phyloP scores from a whole-genome alignment of 1,284 basidiomycete species.

The Leccinum pachyderme region DNA sequence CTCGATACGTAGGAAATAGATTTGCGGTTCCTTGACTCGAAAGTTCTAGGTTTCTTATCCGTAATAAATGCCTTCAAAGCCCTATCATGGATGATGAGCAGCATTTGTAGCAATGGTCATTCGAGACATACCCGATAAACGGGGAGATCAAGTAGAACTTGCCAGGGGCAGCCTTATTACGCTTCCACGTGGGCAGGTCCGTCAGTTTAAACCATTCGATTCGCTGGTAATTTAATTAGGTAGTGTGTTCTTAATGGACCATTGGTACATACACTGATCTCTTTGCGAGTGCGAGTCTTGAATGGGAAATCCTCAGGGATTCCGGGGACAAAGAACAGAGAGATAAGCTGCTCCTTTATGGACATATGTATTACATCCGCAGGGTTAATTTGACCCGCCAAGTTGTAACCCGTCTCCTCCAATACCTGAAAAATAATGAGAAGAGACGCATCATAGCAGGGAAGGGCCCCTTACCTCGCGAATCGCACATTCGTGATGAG shows the following conservation, averaged over 20 bases:
- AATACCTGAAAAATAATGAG: slow-evolving; percentile 58
- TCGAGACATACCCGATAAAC: slow-evolving; percentile 77
- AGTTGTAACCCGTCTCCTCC: slow-evolving; percentile 93
- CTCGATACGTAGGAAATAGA: slow-evolving; percentile 19
- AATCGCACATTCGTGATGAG: slow-evolving; percentile 79
- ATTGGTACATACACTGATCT: slow-evolving; percentile 83
- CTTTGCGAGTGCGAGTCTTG: slow-evolving; percentile 93
- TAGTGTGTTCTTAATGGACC: neutral
- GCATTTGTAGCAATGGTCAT: slow-evolving; percentile 6
- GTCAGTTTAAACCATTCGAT: slow-evolving; percentile 94
- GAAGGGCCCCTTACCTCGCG: slow-evolving; percentile 69
- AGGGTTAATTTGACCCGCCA: slow-evolving; percentile 67
- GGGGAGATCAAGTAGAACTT: slow-evolving; percentile 97
- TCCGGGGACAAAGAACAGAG: slow-evolving; percentile 88
- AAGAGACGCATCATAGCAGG: neutral
- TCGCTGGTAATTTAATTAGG: slow-evolving; percentile 53
- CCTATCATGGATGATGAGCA: slow-evolving; percentile 36
- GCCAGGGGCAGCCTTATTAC: slow-evolving; percentile 67
- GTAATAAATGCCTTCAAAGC: slow-evolving; percentile 66
- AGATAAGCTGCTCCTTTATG: slow-evolving; percentile 88
- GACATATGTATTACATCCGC: slow-evolving; percentile 82
- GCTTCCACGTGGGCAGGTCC: slow-evolving; percentile 93
- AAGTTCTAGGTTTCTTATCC: slow-evolving; percentile 45
- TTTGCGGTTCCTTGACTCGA: slow-evolving; percentile 35
- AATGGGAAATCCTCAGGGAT: slow-evolving; percentile 91